Percentiles rank a stretch among this genome's conserved stretches.
These are phyloP conservation scores for Halenospora varia DNA, from an alignment of 495 filamentous ascomycete species.

Conservation along the genomic window DNA sequence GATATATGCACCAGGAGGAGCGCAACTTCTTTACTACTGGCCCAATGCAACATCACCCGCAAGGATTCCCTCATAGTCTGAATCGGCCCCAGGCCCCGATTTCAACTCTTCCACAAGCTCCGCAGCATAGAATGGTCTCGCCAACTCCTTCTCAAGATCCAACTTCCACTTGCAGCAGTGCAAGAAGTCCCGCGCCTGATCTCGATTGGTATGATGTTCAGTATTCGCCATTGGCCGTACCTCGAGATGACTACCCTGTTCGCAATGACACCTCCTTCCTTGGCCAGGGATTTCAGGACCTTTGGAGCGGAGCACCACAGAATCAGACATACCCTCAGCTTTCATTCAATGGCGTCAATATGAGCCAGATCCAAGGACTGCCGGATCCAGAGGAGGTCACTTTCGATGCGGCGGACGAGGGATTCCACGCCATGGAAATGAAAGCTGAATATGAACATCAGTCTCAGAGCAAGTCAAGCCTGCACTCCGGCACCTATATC, in stretches of 20 bases:
- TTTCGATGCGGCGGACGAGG: conserved; percentile 13
- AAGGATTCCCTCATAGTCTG: not conserved
- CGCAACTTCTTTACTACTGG: conserved; percentile 8
- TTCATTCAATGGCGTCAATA: conserved; percentile 4
- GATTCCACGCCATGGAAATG: conserved; percentile 7
- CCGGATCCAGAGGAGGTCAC: conserved; percentile 10
- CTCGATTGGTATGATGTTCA: conserved; percentile 6
- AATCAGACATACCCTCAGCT: not conserved
- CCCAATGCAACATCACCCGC: not conserved
- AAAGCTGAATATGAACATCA: conserved; percentile 5
- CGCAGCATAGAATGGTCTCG: not conserved
- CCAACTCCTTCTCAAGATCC: conserved; percentile 11
- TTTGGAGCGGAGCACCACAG: not conserved
- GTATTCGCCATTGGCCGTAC: not conserved
- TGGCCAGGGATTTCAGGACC: conserved; percentile 2
- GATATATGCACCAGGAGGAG: conserved; percentile 8
- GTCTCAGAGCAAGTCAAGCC: not conserved
- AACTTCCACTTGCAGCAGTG: conserved; percentile 9
- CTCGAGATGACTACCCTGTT: conserved; percentile 3
- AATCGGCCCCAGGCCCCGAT: not conserved
- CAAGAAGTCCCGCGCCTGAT: conserved; percentile 9
- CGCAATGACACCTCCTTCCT: not conserved
- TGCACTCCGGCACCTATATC: not conserved
- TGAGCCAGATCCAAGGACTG: conserved; percentile 17
- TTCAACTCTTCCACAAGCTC: not conserved